Evolutionary conservation across 2,329 filamentous ascomycete genomes (phyloP).

Genomic region (Fusarium sp.): DNA sequence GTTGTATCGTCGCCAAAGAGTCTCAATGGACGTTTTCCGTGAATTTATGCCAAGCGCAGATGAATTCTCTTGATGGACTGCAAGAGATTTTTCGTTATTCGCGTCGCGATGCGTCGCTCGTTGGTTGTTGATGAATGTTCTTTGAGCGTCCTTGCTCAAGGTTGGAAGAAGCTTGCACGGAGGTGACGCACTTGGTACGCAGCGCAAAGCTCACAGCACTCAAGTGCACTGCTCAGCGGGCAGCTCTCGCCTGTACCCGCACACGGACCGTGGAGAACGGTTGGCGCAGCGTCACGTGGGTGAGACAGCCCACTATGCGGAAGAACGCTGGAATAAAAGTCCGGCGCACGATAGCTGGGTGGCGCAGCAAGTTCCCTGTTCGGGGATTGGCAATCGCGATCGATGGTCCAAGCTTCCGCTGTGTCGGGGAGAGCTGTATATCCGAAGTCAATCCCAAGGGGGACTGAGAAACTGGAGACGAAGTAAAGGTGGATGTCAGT

Average conservation of each 20-base stretch:
- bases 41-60: neutral
- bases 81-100: neutral
- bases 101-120: constrained; percentile 4
- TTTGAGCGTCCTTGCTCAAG: constrained; percentile 16
- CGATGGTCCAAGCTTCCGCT: constrained; percentile 28
- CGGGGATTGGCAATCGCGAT: constrained; percentile 26
- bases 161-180: constrained; percentile 29
- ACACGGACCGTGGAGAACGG: constrained; percentile 21
- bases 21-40: constrained; percentile 18
- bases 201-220: constrained; percentile 17
- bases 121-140: constrained; percentile 28
- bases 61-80: neutral
- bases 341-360: constrained; percentile 24
- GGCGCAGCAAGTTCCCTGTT: constrained; percentile 8
- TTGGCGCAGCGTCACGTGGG: constrained; percentile 32
- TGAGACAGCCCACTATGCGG: constrained; percentile 10
- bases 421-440: constrained; percentile 9
- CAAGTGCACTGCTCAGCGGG: constrained; percentile 20
- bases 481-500: neutral
- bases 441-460: neutral
- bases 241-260: constrained; percentile 26
- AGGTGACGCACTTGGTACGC: constrained; percentile 42
- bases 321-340: constrained; percentile 27
- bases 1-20: constrained; percentile 1
- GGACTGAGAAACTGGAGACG: neutral